Evolutionary conservation across 495 filamentous ascomycete genomes (phyloP).

Genomic region (Apiosordaria backusii): DNA sequence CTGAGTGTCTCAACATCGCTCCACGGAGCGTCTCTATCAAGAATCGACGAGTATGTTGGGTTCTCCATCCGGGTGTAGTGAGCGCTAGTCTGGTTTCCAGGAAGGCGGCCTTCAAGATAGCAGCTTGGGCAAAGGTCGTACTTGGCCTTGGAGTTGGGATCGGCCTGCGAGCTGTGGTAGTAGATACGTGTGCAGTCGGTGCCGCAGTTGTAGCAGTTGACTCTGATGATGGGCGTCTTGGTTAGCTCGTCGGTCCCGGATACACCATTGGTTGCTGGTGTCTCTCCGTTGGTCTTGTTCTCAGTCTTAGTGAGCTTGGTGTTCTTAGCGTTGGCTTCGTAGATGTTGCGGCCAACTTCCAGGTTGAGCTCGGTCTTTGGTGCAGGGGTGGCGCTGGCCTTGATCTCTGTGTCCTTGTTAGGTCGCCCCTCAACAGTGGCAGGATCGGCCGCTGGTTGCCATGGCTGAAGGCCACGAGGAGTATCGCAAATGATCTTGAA

Average conservation of each 20-base stretch:
- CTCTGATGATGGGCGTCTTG: conserved; percentile 54
- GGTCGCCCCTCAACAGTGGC: conserved; percentile 61
- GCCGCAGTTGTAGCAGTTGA: conserved; percentile 85
- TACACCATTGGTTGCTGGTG: conserved; percentile 55
- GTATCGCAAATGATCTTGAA: conserved; percentile 94
- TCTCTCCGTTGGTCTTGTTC: conserved; percentile 68
- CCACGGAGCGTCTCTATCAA: conserved; percentile 83
- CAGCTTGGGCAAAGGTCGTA: conserved; percentile 89
- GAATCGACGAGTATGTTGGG: conserved; percentile 64
- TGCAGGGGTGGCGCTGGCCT: conserved; percentile 56
- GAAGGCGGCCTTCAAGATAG: conserved; percentile 75
- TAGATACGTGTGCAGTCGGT: conserved; percentile 89
- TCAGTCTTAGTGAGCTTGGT: conserved; percentile 58
- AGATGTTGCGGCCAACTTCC: conserved; percentile 89
- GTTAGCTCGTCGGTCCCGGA: conserved; percentile 49
- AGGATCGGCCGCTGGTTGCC: conserved; percentile 81
- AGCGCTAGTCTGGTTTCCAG: conserved; percentile 62
- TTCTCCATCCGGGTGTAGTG: conserved; percentile 89
- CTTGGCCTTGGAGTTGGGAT: conserved; percentile 58
- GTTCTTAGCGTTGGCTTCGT: conserved; percentile 88
- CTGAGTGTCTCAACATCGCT: conserved; percentile 81
- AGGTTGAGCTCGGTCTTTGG: conserved; percentile 80
- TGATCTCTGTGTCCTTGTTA: conserved; percentile 73
- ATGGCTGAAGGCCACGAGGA: conserved; percentile 88
- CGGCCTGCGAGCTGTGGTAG: conserved; percentile 74